Percentiles rank a stretch among this genome's conserved stretches.
These are phyloP conservation scores for Cyclotella atomus DNA, from an alignment of 108 stramenopile species.

Conservation along the genomic window DNA sequence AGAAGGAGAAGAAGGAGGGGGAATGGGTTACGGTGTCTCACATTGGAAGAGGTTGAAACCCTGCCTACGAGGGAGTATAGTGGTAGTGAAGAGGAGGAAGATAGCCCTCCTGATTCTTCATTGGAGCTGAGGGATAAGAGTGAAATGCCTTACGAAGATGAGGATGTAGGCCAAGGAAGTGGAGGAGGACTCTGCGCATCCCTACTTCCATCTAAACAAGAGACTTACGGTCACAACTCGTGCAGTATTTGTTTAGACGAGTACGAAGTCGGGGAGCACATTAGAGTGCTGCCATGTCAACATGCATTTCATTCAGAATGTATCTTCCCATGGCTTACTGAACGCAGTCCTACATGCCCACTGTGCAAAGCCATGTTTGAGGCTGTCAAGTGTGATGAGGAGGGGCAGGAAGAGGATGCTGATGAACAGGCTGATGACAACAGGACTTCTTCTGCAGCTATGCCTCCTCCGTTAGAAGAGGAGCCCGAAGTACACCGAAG, in stretches of 20 bases:
- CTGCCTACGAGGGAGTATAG: constrained; percentile 44
- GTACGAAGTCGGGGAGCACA: constrained; percentile 71
- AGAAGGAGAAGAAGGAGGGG: constrained; percentile 8
- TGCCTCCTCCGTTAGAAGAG: background rate
- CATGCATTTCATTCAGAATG: constrained; percentile 91
- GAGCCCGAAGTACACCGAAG: constrained; percentile 1
- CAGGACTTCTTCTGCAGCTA: background rate
- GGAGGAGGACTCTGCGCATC: constrained; percentile 14
- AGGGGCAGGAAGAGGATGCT: constrained; percentile 6
- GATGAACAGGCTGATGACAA: constrained; percentile 1
- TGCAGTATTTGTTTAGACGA: constrained; percentile 94
- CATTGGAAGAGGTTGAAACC: constrained; percentile 51
- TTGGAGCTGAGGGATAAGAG: constrained; percentile 48
- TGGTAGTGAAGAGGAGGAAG: background rate
- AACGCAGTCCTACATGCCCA: constrained; percentile 79
- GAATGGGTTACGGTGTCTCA: constrained; percentile 41
- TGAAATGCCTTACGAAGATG: constrained; percentile 19
- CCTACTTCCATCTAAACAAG: constrained; percentile 15
- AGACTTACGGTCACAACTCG: constrained; percentile 26
- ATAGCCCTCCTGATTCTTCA: constrained; percentile 4
- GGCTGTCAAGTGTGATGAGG: constrained; percentile 39
- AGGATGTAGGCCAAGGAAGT: background rate
- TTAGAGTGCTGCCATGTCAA: constrained; percentile 82
- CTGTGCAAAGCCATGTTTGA: constrained; percentile 78
- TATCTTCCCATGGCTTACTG: constrained; percentile 91